Conservation (phyloP, 2,329 filamentous ascomycete species). For the Diplodia scrobiculata region DNA sequence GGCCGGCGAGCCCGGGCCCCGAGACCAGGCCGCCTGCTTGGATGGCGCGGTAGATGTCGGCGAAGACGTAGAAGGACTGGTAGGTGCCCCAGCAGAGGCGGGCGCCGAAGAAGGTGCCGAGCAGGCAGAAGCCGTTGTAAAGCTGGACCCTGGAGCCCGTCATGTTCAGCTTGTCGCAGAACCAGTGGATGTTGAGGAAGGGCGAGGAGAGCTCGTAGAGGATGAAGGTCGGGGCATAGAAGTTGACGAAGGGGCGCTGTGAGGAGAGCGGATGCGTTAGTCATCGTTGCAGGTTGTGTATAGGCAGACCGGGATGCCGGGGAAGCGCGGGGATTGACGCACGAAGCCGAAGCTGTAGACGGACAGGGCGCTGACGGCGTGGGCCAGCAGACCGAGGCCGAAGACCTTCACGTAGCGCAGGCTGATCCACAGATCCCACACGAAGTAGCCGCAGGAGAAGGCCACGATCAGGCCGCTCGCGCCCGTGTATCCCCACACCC, state of each 20-base stretch:
- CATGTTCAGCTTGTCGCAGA: constrained; percentile 82
- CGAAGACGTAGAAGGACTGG: constrained; percentile 65
- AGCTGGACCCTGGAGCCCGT: constrained; percentile 74
- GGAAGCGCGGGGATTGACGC: constrained; percentile 45
- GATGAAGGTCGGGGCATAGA: constrained; percentile 78
- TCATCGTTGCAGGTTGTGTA: not conserved
- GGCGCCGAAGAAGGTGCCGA: constrained; percentile 73
- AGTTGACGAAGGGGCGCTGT: constrained; percentile 81
- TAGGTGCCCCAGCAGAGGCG: constrained; percentile 78
- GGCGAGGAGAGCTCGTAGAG: constrained; percentile 85
- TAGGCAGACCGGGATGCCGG: not conserved
- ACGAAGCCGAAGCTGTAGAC: constrained; percentile 81
- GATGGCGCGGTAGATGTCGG: constrained; percentile 62
- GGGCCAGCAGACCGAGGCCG: constrained; percentile 73
- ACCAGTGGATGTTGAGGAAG: constrained; percentile 89
- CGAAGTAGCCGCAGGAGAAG: constrained; percentile 77
- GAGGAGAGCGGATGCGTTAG: not conserved
- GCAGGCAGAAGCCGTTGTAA: constrained; percentile 73
- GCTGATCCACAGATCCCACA: constrained; percentile 78
- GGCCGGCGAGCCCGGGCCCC: not conserved
- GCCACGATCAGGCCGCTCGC: constrained; percentile 72
- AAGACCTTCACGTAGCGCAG: constrained; percentile 69
- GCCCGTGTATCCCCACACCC: constrained; percentile 77
- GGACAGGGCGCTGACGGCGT: constrained; percentile 71
- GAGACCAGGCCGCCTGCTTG: constrained; percentile 29